phyloP scores from a whole-genome alignment of 768 basidiomycete species.

The Lepiota subincarnata region DNA sequence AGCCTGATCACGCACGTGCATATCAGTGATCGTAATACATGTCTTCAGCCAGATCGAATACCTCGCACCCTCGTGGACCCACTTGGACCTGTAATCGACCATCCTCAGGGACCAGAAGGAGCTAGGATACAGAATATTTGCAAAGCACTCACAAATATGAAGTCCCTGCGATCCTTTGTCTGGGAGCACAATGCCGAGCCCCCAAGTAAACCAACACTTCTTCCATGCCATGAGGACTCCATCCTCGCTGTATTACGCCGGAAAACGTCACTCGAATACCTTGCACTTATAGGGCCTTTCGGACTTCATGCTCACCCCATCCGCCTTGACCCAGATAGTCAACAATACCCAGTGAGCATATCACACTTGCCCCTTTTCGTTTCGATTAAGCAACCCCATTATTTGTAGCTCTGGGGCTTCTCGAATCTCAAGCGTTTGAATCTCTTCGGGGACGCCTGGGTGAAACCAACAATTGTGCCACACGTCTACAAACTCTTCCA shows the following conservation, averaged over 20 bases:
- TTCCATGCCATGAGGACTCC: constrained; percentile 34
- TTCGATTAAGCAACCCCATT: not conserved
- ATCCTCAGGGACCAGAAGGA: constrained; percentile 25
- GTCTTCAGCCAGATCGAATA: constrained; percentile 35
- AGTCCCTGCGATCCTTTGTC: constrained; percentile 35
- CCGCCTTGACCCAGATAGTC: constrained; percentile 23
- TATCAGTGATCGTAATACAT: constrained; percentile 36
- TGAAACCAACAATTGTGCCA: constrained; percentile 24
- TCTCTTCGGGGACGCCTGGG: constrained; percentile 26
- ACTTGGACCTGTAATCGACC: constrained; percentile 7
- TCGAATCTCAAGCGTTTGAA: constrained; percentile 26
- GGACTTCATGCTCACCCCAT: constrained; percentile 31
- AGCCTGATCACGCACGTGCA: constrained; percentile 44
- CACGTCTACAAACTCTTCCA: constrained; percentile 26
- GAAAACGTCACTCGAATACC: constrained; percentile 27
- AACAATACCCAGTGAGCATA: constrained; percentile 35
- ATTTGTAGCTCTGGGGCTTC: constrained; percentile 27
- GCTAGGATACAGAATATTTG: constrained; percentile 34
- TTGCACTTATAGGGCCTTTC: constrained; percentile 36
- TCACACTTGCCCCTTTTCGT: not conserved
- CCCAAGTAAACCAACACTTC: constrained; percentile 23
- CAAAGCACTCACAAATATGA: constrained; percentile 39
- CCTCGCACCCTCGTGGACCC: constrained; percentile 35
- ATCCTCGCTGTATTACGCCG: constrained; percentile 29
- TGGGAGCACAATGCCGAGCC: constrained; percentile 33